Percentiles rank a stretch among this genome's conserved stretches.
These are phyloP conservation scores for Sporothrix protearum DNA, from an alignment of 2,329 filamentous ascomycete species.

Conservation along the genomic window DNA sequence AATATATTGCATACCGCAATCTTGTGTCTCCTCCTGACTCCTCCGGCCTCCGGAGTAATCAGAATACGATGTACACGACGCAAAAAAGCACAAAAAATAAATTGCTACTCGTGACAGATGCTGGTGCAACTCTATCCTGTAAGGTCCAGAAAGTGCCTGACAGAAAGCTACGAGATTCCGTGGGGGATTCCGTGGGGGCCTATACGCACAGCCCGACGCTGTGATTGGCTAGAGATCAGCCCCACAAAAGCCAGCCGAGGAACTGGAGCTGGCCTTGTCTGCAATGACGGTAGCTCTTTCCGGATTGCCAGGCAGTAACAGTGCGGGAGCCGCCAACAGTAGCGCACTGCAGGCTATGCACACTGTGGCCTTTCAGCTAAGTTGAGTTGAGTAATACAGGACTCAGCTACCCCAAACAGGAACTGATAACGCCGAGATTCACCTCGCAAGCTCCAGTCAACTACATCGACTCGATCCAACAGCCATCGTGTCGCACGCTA, in stretches of 20 bases:
- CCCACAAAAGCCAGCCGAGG: slow-evolving; percentile 13
- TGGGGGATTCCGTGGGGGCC: background rate
- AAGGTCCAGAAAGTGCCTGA: background rate
- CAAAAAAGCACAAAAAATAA: background rate
- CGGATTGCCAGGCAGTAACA: background rate
- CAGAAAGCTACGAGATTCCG: background rate
- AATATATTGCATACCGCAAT: too few species aligned
- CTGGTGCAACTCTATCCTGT: background rate
- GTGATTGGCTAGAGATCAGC: background rate
- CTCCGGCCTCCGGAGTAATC: too few species aligned
- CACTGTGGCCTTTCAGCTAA: background rate
- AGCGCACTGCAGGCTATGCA: background rate
- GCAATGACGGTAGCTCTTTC: background rate
- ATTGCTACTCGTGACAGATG: background rate
- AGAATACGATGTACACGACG: too few species aligned
- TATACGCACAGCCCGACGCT: background rate
- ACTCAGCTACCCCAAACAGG: slow-evolving; percentile 9
- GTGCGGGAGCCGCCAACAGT: background rate
- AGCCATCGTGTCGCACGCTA: background rate
- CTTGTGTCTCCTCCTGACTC: too few species aligned
- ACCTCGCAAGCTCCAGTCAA: background rate
- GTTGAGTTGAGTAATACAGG: too few species aligned
- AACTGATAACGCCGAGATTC: slow-evolving; percentile 5
- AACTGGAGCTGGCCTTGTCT: slow-evolving; percentile 7
- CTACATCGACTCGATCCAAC: background rate